Conservation (phyloP, 345 rosid species). For the Isatis tinctoria region DNA sequence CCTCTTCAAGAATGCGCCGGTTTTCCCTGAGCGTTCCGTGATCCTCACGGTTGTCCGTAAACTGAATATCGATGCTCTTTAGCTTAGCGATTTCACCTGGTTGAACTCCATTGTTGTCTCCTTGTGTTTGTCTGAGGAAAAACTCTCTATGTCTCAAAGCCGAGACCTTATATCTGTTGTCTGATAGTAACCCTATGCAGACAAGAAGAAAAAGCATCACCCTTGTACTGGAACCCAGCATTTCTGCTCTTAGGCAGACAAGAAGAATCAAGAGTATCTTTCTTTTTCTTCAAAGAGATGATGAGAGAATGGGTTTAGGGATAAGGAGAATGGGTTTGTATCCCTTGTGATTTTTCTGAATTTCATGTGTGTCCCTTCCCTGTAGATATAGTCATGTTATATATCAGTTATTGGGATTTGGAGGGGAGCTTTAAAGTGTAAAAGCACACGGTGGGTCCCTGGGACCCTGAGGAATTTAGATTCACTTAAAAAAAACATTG, state of each 20-base stretch:
- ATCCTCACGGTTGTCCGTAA: constrained; percentile 28
- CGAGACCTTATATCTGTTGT: constrained; percentile 41
- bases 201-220: constrained; percentile 49
- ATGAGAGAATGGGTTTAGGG: constrained; percentile 28
- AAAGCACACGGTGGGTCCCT: constrained; percentile 57
- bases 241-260: constrained; percentile 37
- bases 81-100: constrained; percentile 36
- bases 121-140: constrained; percentile 32
- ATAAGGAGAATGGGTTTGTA: constrained; percentile 33
- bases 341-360: constrained; percentile 25
- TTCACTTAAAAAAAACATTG: constrained; percentile 57
- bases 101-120: constrained; percentile 24
- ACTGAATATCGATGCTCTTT: constrained; percentile 31
- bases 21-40: constrained; percentile 20
- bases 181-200: constrained; percentile 47
- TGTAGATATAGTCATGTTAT: constrained; percentile 51
- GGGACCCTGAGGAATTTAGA: constrained; percentile 42
- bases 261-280: constrained; percentile 40
- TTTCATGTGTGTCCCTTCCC: constrained; percentile 46
- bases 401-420: constrained; percentile 47
- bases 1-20: constrained; percentile 40
- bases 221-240: constrained; percentile 43
- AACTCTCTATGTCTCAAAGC: constrained; percentile 44
- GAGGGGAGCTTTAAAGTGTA: constrained; percentile 52
- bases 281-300: constrained; percentile 38